Evolutionary conservation across 1,284 basidiomycete species (phyloP).

Genomic region (Naganishia albida): DNA sequence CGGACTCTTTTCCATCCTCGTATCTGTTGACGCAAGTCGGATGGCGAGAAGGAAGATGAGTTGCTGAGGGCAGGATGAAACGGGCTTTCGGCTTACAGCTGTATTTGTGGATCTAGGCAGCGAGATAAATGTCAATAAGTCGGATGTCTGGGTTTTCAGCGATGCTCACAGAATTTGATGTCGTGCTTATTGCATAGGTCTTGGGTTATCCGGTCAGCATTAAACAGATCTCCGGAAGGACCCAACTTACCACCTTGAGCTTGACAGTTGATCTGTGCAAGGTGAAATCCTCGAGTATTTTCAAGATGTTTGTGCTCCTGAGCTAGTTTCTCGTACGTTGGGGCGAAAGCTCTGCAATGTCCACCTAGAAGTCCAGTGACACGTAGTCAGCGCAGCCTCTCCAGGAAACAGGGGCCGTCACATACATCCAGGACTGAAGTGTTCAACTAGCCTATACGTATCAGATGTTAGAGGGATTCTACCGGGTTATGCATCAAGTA

Average conservation of each 20-base stretch:
- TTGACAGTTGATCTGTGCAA: conserved; percentile 84
- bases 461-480: not conserved
- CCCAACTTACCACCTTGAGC: conserved; percentile 71
- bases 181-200: conserved; percentile 74
- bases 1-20: conserved; percentile 64
- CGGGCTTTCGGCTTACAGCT: conserved; percentile 59
- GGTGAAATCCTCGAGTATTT: conserved; percentile 62
- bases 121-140: not conserved
- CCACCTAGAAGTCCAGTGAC: conserved; percentile 39
- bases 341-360: conserved; percentile 57
- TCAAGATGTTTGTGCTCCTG: conserved; percentile 61
- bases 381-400: not conserved
- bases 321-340: conserved; percentile 76
- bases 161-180: conserved; percentile 62
- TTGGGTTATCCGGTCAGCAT: conserved; percentile 47
- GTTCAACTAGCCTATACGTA: conserved; percentile 53
- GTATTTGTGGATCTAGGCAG: conserved; percentile 67
- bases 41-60: not conserved
- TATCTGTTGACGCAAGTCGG: conserved; percentile 40
- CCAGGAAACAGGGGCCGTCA: not conserved
- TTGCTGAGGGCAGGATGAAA: too few relatives aligned
- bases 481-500: not conserved
- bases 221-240: not conserved
- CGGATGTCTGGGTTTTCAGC: not conserved
- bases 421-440: conserved; percentile 54